Evolutionary conservation across 139 green algal species (phyloP).

Genomic region (Monoraphidium neglectum): DNA sequence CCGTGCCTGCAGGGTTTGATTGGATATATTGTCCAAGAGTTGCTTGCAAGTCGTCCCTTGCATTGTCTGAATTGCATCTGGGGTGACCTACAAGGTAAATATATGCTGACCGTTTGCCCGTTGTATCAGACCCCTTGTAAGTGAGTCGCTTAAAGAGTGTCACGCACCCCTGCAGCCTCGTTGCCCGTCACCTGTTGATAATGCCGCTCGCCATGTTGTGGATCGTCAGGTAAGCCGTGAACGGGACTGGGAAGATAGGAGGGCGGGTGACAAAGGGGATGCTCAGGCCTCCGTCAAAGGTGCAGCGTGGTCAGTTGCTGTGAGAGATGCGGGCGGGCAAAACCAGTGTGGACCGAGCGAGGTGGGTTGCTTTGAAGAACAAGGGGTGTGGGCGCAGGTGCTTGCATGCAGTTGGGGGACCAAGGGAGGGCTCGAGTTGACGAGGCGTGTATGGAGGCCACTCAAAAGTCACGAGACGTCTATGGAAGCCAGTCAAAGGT

Average conservation of each 20-base stretch:
- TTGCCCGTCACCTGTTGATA: conserved; percentile 43
- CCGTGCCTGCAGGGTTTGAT: conserved; percentile 45
- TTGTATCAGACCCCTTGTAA: background rate
- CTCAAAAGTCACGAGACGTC: too few relatives aligned
- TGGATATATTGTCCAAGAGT: background rate
- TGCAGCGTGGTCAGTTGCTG: too few relatives aligned
- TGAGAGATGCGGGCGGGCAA: too few relatives aligned
- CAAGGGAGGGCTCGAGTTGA: too few relatives aligned
- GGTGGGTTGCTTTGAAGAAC: too few relatives aligned
- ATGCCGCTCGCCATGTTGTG: conserved; percentile 85
- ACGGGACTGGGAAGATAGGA: conserved; percentile 36
- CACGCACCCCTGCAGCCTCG: background rate
- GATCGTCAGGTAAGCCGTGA: conserved; percentile 83
- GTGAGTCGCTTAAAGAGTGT: background rate
- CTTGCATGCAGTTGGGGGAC: too few relatives aligned
- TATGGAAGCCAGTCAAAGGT: too few relatives aligned
- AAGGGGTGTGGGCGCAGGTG: too few relatives aligned
- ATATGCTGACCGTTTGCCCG: background rate
- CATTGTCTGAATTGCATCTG: background rate
- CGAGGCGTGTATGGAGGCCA: too few relatives aligned
- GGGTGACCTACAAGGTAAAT: background rate
- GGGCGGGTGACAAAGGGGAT: too few relatives aligned
- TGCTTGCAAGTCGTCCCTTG: background rate
- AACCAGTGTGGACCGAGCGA: too few relatives aligned
- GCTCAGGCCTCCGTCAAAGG: too few relatives aligned